Conservation (phyloP, 805 yeast genomes). For the Tetrapisispora nanseiensis region DNA sequence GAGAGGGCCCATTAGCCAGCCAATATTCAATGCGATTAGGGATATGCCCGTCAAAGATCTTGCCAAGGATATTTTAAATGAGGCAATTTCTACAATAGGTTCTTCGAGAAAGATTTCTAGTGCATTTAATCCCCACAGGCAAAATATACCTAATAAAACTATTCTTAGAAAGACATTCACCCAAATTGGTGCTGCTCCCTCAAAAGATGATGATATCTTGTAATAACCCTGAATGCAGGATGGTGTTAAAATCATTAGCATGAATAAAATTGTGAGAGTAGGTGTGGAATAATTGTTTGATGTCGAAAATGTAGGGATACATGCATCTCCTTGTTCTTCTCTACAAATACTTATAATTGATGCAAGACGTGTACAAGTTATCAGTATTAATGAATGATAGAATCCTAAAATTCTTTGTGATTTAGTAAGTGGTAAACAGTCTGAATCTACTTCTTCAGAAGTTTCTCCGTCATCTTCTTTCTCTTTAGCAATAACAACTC, state of each 20-base stretch:
- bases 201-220: slow-evolving; percentile 60
- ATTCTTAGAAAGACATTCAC: slow-evolving; percentile 42
- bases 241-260: slow-evolving; percentile 54
- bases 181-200: slow-evolving; percentile 83
- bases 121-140: slow-evolving; percentile 75
- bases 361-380: slow-evolving; percentile 55
- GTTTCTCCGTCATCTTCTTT: slow-evolving; percentile 22
- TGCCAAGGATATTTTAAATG: slow-evolving; percentile 60
- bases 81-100: slow-evolving; percentile 12
- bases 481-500: slow-evolving; percentile 25
- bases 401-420: slow-evolving; percentile 51
- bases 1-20: slow-evolving; percentile 82
- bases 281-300: slow-evolving; percentile 42
- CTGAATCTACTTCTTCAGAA: slow-evolving; percentile 21
- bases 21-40: slow-evolving; percentile 63
- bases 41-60: slow-evolving; percentile 69
- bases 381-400: slow-evolving; percentile 60
- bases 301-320: slow-evolving; percentile 61
- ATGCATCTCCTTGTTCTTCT: slow-evolving; percentile 80
- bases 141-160: slow-evolving; percentile 47
- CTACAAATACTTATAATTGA: slow-evolving; percentile 75
- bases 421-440: slow-evolving; percentile 28
- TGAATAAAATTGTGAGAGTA: slow-evolving; percentile 44
- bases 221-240: slow-evolving; percentile 60
- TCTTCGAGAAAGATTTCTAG: slow-evolving; percentile 42